These are phyloP conservation scores for Ilyonectria sp. DNA, from an alignment of 2,329 filamentous ascomycete species.

Conservation along the genomic window DNA sequence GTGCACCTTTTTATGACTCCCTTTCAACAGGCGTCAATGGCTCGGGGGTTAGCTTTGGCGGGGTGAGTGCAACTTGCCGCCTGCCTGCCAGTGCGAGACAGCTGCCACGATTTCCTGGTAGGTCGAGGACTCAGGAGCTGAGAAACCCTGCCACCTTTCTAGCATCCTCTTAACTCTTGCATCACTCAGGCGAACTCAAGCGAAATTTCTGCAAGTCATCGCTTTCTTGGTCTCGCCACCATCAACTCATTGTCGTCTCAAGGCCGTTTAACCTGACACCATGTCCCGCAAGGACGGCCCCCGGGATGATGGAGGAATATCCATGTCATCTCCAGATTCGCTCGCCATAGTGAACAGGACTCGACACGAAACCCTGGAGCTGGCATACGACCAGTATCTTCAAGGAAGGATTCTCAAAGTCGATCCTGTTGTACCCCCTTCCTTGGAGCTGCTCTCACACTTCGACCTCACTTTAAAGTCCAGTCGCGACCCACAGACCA, in stretches of 20 bases:
- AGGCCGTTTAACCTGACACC: not conserved
- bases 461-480: conserved; percentile 32
- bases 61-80: not conserved
- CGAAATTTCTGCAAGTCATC: not conserved
- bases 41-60: too few relatives aligned
- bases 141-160: not conserved
- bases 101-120: conserved; percentile 3
- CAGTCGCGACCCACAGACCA: conserved; percentile 22
- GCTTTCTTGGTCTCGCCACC: not conserved
- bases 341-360: conserved; percentile 13
- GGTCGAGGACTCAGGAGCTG: not conserved
- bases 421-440: conserved; percentile 16
- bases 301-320: conserved; percentile 4
- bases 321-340: not conserved
- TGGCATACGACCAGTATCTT: conserved; percentile 38
- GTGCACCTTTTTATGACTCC: too few relatives aligned
- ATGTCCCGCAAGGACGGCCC: not conserved
- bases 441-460: conserved; percentile 32
- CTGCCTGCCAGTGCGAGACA: conserved; percentile 13
- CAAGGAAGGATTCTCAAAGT: conserved; percentile 17
- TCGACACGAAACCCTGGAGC: conserved; percentile 27
- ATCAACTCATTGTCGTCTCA: not conserved
- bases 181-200: not conserved
- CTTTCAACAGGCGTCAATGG: too few relatives aligned
- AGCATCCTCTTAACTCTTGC: not conserved